Base-by-base conservation (phyloP, 139 green algal genomes). In the Mesotaenium endlicherianum region DNA sequence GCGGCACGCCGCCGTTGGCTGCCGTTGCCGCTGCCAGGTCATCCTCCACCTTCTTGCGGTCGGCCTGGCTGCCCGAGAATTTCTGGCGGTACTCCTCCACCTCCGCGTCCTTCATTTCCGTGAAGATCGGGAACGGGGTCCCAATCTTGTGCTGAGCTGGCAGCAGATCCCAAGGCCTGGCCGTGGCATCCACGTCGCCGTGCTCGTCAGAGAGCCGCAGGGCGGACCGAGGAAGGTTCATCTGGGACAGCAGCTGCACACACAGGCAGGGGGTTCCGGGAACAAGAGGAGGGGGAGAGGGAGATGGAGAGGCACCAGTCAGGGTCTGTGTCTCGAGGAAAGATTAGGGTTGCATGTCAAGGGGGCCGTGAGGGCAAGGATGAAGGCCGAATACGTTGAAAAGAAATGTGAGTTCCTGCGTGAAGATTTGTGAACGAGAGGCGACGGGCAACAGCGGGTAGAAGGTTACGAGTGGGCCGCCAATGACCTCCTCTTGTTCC, bases 71-170 rank as follows among this genome's bases (percentile, higher is more conserved):
- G 0, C 83, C 83, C 6, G 57, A 34, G 39, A 88, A 88, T 5
- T 43, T 38, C 2, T 75, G 8, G 30, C 79, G 34, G 57, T 79
- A 71, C 6, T 75, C 60, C 1, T 69, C 78, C 17, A 88, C 77
- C 50, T 87, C 77, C 16, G 86, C 80, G 69, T 88, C 58, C 53
- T 82, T 75, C 81, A 88, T 79, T 8, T 88, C 58, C 6, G 31
- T 14, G 82, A 95, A 94, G 8, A 95, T 86, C 43, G 92, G 85
- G 59, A 79, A 75, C 49, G 87, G 86, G 42, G 91, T 91, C 59
- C 90, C 90, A 41, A 86, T 80, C 20, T 95, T 91, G 84, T 98
- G 95, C 0, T 93, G 94, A 2, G 89, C 85, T 0, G 88, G 79
- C 17, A 97, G 39, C 26, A 86, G 6, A 17, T 75, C 38, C 80